Evolutionary conservation across 2,329 filamentous ascomycete species (phyloP).

Genomic region (Fusarium miscanthi): DNA sequence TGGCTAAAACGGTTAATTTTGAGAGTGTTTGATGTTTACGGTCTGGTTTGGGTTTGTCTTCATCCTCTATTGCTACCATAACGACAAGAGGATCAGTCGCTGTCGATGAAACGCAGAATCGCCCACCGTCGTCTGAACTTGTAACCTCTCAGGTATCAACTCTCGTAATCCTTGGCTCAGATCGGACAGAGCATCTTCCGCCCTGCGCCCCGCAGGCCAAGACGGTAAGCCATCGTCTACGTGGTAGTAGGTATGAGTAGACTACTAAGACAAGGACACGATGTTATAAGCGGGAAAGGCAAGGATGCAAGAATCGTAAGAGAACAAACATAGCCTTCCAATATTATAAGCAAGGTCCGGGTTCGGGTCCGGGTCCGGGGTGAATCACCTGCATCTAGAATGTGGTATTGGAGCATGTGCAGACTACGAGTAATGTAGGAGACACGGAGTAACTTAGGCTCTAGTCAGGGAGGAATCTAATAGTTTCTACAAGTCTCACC

Average conservation of each 20-base stretch:
- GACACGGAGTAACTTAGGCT: not conserved
- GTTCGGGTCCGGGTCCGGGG: not conserved
- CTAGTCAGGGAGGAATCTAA: not conserved
- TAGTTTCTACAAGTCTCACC: slow-evolving; percentile 8
- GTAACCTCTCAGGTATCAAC: slow-evolving; percentile 8
- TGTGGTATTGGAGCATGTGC: not conserved
- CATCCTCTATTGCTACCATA: not conserved
- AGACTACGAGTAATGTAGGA: not conserved
- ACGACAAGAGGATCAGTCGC: slow-evolving; percentile 2
- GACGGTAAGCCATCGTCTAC: slow-evolving; percentile 4
- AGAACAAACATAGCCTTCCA: slow-evolving; percentile 4
- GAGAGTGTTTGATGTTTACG: slow-evolving; percentile 7
- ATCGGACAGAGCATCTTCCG: slow-evolving; percentile 14
- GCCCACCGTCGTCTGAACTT: slow-evolving; percentile 16
- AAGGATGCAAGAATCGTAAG: slow-evolving; percentile 13
- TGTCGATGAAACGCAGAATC: slow-evolving; percentile 11
- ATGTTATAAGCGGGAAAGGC: slow-evolving; percentile 1
- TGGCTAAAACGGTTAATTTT: slow-evolving; percentile 11
- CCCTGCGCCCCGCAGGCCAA: slow-evolving; percentile 18
- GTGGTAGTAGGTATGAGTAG: not conserved
- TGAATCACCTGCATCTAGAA: not conserved
- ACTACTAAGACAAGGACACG: slow-evolving; percentile 23
- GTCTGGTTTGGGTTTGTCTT: slow-evolving; percentile 2
- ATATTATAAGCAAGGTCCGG: slow-evolving; percentile 3
- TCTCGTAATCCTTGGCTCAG: slow-evolving; percentile 16